Evolutionary conservation across 495 filamentous ascomycete genomes (phyloP).

Genomic region (Aspergillus affinis): DNA sequence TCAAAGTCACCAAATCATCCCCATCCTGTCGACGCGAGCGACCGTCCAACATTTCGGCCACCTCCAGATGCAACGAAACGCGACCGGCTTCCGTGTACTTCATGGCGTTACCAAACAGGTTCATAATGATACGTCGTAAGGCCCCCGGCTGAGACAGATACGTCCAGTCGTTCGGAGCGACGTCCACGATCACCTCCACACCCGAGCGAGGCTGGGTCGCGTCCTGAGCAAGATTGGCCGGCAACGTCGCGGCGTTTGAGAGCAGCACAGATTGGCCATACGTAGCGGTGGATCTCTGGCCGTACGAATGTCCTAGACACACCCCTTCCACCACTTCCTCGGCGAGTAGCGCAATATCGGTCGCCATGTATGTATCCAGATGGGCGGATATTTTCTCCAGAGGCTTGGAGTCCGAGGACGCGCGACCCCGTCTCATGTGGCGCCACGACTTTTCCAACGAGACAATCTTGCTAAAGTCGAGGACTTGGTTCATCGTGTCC

Average conservation of each 20-base stretch:
- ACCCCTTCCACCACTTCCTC: conserved; percentile 55
- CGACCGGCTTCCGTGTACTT: conserved; percentile 72
- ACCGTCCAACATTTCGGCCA: conserved; percentile 36
- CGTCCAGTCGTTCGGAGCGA: conserved; percentile 58
- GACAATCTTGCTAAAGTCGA: conserved; percentile 72
- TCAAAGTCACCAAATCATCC: conserved; percentile 47
- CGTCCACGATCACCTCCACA: conserved; percentile 63
- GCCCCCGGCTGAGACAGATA: conserved; percentile 72
- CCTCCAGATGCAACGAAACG: conserved; percentile 60
- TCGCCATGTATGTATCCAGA: conserved; percentile 48
- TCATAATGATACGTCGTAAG: conserved; percentile 74
- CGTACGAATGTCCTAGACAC: conserved; percentile 51
- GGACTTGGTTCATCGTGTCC: conserved; percentile 76
- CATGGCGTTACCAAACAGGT: conserved; percentile 78
- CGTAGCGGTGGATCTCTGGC: conserved; percentile 30
- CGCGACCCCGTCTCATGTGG: conserved; percentile 37
- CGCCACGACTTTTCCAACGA: conserved; percentile 48
- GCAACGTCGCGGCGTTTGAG: conserved; percentile 13
- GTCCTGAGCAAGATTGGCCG: conserved; percentile 5
- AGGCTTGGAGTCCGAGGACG: conserved; percentile 32
- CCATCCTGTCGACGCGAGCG: conserved; percentile 34
- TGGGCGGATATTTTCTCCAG: conserved; percentile 35
- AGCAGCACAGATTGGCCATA: conserved; percentile 28
- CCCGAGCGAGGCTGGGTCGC: conserved; percentile 18
- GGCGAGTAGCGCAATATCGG: conserved; percentile 40